Evolutionary conservation across 2,329 filamentous ascomycete species (phyloP), one percentile per base, ranked within the genome.

Genomic region (Botrytis pseudocinerea): DNA sequence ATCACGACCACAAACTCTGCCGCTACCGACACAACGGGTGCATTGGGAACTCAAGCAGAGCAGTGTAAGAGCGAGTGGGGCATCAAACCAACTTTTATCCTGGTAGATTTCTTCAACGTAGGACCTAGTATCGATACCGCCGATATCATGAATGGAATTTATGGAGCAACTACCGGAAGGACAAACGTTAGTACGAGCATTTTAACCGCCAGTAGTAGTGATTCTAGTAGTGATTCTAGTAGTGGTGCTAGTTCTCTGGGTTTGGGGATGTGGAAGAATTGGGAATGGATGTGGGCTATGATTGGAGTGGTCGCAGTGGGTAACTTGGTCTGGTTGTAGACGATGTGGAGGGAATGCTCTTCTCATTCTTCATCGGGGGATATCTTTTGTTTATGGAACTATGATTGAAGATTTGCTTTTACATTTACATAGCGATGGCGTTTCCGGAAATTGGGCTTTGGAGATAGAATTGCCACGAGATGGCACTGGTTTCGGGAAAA

Each of bases 61-160:
- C 81, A 80, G 73, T 95, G 89, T 80, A 82, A 83, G 70, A 79
- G 77, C 4, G 82, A 88, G 74, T 95, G 91, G 84, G 86, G 87
- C n/a, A 82, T 83, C 42, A 84, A 86, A 68, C 92, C 93, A n/a
- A 90, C 86, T 4, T 95, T 93, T 78, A 86, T 93, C 32, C 85
- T 96, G 16, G 92, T 95, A 1, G 93, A 97, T 82, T 95, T 94
- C 81, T 94, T 91, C 81, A 91, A 93, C 80, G 85, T 90, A 74
- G 93, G 91, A 0, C 89, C 91, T 0, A 88, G 92, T 46, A 88
- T 96, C 71, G 84, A 85, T 10, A 90, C 90, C 0, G 90, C 92
- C 2, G 93, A 96, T 82, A 82, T 78, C 63, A 81, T 94, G 78
- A 95, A 95, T 80, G 84, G 83, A 14, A 82, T 90, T 72, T 82